phyloP scores from a whole-genome alignment of 179 eudicot genomes.

The Vitellaria paradoxa region DNA sequence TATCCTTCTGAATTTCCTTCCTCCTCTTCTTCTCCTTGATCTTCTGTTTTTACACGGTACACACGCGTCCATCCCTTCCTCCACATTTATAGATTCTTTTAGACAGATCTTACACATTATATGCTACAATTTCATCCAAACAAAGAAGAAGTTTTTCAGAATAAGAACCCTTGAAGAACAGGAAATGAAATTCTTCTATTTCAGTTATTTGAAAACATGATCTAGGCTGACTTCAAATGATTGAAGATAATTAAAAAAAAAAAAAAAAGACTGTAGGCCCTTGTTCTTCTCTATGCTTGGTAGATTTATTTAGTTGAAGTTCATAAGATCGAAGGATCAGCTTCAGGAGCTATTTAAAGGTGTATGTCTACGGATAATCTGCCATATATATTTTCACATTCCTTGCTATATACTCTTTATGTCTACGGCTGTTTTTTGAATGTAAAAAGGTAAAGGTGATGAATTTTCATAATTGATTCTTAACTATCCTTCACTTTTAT shows the following conservation, averaged over 20 bases:
- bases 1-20: too few relatives aligned
- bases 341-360: not conserved
- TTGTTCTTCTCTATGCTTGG: not conserved
- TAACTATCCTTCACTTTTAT: conserved; percentile 15
- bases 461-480: conserved; percentile 14
- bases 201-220: not conserved
- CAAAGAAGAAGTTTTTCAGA: not conserved
- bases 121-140: not conserved
- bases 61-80: not conserved
- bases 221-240: not conserved
- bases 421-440: not conserved
- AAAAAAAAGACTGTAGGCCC: too few relatives aligned
- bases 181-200: not conserved
- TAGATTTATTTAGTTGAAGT: not conserved
- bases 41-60: not conserved
- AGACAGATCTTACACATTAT: not conserved
- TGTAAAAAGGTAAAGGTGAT: not conserved
- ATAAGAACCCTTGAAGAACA: not conserved
- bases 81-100: not conserved
- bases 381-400: not conserved
- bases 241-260: not conserved
- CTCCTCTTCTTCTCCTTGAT: not conserved
- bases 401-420: too few relatives aligned
- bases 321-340: not conserved
- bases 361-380: not conserved